A percentile compares a stretch with the other conserved stretches of the same genome.
These are phyloP conservation scores for Brassica incana DNA, from an alignment of 345 rosid species.

Conservation along the genomic window DNA sequence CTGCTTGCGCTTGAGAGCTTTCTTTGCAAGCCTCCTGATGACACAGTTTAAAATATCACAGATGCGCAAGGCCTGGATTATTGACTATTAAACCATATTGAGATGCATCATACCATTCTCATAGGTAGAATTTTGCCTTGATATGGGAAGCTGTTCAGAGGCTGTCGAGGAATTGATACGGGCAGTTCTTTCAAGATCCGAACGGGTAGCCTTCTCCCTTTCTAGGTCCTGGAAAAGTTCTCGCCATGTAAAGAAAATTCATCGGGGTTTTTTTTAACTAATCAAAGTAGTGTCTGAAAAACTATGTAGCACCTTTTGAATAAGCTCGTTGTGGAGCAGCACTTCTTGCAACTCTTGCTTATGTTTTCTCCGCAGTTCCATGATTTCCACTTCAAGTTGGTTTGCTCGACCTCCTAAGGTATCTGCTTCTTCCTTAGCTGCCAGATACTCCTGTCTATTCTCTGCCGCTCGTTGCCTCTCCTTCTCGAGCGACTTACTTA, in stretches of 20 bases:
- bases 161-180: constrained; percentile 49
- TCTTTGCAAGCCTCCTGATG: constrained; percentile 67
- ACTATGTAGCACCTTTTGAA: constrained; percentile 68
- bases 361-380: constrained; percentile 75
- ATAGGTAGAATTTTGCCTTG: constrained; percentile 58
- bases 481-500: constrained; percentile 91
- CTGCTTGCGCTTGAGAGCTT: constrained; percentile 86
- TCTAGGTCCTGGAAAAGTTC: constrained; percentile 68
- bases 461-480: constrained; percentile 99
- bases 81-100: neutral
- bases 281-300: neutral
- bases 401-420: constrained; percentile 88
- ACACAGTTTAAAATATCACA: constrained; percentile 14
- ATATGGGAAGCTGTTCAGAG: constrained; percentile 59
- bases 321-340: constrained; percentile 67
- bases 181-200: constrained; percentile 78
- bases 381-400: constrained; percentile 83
- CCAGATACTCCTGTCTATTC: constrained; percentile 92
- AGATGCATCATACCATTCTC: constrained; percentile 66
- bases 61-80: constrained; percentile 11
- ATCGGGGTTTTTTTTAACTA: neutral
- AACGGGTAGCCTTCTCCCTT: constrained; percentile 79
- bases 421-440: constrained; percentile 98
- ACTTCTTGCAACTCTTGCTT: constrained; percentile 92
- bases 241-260: neutral